Conservation (phyloP, 371 early-diverging fungal species). For the Capniomyces stellatus region DNA sequence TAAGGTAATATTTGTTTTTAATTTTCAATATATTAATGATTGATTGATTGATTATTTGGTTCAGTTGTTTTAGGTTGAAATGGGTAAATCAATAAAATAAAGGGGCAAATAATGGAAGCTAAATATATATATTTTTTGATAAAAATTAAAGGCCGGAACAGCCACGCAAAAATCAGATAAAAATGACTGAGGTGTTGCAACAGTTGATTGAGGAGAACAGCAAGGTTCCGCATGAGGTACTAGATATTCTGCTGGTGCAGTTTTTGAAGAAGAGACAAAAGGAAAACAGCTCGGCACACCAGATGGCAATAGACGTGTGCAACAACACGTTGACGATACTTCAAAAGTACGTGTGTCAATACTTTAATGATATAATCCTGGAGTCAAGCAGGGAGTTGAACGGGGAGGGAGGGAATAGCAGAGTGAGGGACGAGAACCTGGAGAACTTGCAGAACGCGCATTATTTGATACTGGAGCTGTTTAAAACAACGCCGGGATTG, state of each 20-base stretch:
- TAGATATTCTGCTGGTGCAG: constrained; percentile 60
- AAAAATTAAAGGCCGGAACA: constrained; percentile 31
- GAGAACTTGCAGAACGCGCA: constrained; percentile 57
- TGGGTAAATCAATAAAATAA: too few relatives aligned
- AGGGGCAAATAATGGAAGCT: neutral
- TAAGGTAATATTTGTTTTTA: constrained; percentile 25
- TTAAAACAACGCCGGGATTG: constrained; percentile 49
- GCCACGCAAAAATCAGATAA: constrained; percentile 53
- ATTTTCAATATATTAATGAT: too few relatives aligned
- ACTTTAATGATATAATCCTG: constrained; percentile 56
- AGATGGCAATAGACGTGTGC: constrained; percentile 68
- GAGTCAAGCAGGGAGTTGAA: constrained; percentile 33
- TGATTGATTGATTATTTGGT: too few relatives aligned
- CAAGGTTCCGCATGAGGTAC: constrained; percentile 46
- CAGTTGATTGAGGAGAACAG: constrained; percentile 62
- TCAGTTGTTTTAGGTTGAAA: too few relatives aligned
- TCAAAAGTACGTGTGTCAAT: constrained; percentile 77
- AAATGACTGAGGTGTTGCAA: constrained; percentile 64
- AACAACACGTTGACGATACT: constrained; percentile 50
- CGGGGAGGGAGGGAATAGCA: constrained; percentile 25
- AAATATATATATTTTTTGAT: neutral
- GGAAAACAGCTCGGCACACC: constrained; percentile 47
- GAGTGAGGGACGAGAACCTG: constrained; percentile 24
- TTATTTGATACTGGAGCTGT: constrained; percentile 55
- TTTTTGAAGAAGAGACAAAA: constrained; percentile 50